These are phyloP conservation scores for Elaeagnus macrophylla DNA, from an alignment of 306 rosid species.

Conservation along the genomic window DNA sequence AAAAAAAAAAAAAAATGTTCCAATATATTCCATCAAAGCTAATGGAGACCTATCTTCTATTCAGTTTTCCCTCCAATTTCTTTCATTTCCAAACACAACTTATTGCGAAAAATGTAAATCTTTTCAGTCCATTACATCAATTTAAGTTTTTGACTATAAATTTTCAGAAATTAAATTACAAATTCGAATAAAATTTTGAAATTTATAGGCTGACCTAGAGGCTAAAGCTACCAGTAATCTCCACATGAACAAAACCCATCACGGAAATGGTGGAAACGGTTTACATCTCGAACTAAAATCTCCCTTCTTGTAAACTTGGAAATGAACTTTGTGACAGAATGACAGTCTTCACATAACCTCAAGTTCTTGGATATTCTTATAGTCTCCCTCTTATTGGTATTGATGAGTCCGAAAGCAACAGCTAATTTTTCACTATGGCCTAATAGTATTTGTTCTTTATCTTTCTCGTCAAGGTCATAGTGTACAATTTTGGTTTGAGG, in stretches of 20 bases:
- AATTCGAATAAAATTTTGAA: slow-evolving; percentile 11
- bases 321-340: slow-evolving; percentile 69
- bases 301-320: slow-evolving; percentile 70
- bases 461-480: slow-evolving; percentile 74
- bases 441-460: slow-evolving; percentile 67
- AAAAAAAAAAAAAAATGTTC: too few species aligned
- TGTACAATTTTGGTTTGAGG: slow-evolving; percentile 58
- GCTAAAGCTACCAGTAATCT: slow-evolving; percentile 78
- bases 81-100: too few species aligned
- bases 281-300: slow-evolving; percentile 86
- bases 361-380: slow-evolving; percentile 77
- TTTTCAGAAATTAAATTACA: neutral
- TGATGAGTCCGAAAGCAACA: slow-evolving; percentile 87
- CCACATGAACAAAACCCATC: slow-evolving; percentile 84
- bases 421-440: slow-evolving; percentile 93
- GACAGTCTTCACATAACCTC: slow-evolving; percentile 92
- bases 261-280: slow-evolving; percentile 76
- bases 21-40: too few species aligned
- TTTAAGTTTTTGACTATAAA: too few species aligned
- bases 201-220: too few species aligned
- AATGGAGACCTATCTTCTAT: too few species aligned
- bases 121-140: too few species aligned
- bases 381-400: slow-evolving; percentile 52
- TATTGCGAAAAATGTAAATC: too few species aligned
- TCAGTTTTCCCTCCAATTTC: too few species aligned